Percentiles rank a stretch among this genome's conserved stretches.
Evolutionary conservation across 305 asterid species (phyloP).

Genomic region (Solanum hybrid): DNA sequence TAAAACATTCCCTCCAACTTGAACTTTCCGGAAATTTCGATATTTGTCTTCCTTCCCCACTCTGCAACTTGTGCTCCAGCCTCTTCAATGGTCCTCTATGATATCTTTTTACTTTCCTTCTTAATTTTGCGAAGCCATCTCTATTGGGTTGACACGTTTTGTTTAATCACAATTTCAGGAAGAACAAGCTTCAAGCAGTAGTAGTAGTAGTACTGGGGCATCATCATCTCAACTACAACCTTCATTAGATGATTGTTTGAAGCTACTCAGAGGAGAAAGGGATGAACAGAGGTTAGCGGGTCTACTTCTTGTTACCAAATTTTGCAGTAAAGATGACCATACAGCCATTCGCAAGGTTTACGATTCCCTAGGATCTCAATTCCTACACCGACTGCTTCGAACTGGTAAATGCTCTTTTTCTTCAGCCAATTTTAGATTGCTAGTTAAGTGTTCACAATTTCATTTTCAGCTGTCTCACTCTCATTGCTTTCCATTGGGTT

Average conservation of each 20-base stretch:
- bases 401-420: constrained; percentile 34
- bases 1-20: background rate
- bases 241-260: constrained; percentile 50
- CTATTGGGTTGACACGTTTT: background rate
- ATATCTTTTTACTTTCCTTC: background rate
- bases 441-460: background rate
- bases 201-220: background rate
- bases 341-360: constrained; percentile 49
- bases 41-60: background rate
- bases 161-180: constrained; percentile 4
- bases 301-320: constrained; percentile 64
- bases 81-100: background rate
- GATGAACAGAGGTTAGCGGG: constrained; percentile 87
- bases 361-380: constrained; percentile 53
- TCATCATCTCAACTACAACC: constrained; percentile 9
- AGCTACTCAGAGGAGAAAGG: constrained; percentile 52
- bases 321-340: constrained; percentile 60
- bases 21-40: background rate
- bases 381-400: constrained; percentile 65
- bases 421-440: background rate
- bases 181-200: constrained; percentile 9
- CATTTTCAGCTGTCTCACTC: background rate
- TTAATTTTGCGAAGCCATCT: background rate
- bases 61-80: background rate
- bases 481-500: background rate